Base-by-base conservation (phyloP, 306 rosid species). In the Cyclanthera cordifolia region DNA sequence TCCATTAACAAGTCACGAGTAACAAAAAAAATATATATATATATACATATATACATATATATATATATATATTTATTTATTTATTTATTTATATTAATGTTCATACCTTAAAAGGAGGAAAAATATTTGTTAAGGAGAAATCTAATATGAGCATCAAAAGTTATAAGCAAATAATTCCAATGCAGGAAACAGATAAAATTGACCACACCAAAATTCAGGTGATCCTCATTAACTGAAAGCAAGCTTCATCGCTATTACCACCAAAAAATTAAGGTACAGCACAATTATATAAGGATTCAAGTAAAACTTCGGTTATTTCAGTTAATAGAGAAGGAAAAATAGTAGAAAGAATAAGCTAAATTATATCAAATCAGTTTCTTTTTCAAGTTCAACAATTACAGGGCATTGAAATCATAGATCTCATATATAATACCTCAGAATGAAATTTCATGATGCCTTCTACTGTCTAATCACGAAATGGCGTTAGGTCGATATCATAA, bases 401-500 rank as follows among this genome's bases (percentile, higher is more conserved):
- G 43, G 43, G 43, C 13, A 24, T 14, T 14, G 8, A 43, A 65
- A 21, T 45, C 37, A 45, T 43, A 39, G 69, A 39, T 45, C 30
- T 12, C 53, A 43, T 43, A 43, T 10, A 15, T 11, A 14, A 14
- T 65, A 65, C 70, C 70, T 23, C 23, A 4, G 13, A 5, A 11
- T 28, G 43, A 65, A 65, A 16, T 45, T 65, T 23, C 39, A 6
- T 12, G 30, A 4, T 14, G 20, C 50, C 28, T 30, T 30, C 8
- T 17, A 24, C 8, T 48, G n/a, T 72, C 81, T 83, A 89, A 58
- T 84, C 89, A 53, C 75, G 76, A 79, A 80, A 85, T 30, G 98
- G 95, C 2, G 96, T 76, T 81, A 89, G 87, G 81, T 92, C 95
- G 73, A 92, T 87, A 75, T 85, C 83, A 80, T 87, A 85, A 6